phyloP scores from a whole-genome alignment of 1,284 basidiomycete species.

The Cryptococcus sp. region DNA sequence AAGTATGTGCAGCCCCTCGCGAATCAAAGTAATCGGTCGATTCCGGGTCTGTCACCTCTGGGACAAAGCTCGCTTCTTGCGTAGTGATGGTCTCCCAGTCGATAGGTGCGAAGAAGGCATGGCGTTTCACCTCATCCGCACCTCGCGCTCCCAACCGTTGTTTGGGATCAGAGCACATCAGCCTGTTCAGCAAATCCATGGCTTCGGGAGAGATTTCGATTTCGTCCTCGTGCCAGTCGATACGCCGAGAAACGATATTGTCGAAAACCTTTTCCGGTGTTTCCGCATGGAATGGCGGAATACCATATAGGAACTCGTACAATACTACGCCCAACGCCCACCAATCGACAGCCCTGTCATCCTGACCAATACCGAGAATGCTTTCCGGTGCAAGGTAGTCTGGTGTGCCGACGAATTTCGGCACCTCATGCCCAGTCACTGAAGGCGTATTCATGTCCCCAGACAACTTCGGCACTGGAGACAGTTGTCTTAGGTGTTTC shows the following conservation, averaged over 20 bases:
- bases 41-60: slow-evolving; percentile 91
- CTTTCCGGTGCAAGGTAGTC: slow-evolving; percentile 97
- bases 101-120: slow-evolving; percentile 86
- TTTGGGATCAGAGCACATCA: slow-evolving; percentile 80
- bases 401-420: slow-evolving; percentile 93
- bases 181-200: slow-evolving; percentile 83
- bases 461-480: slow-evolving; percentile 57
- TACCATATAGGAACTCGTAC: slow-evolving; percentile 96
- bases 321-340: slow-evolving; percentile 99
- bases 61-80: slow-evolving; percentile 91
- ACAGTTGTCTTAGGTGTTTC: slow-evolving; percentile 66
- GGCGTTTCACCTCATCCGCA: slow-evolving; percentile 87
- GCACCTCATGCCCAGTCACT: slow-evolving; percentile 59
- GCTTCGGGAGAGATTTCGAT: slow-evolving; percentile 85
- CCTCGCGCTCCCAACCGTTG: slow-evolving; percentile 83
- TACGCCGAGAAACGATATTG: slow-evolving; percentile 93
- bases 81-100: slow-evolving; percentile 91
- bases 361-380: slow-evolving; percentile 91
- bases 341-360: slow-evolving; percentile 95
- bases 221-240: slow-evolving; percentile 91
- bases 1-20: slow-evolving; percentile 61
- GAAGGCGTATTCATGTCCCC: slow-evolving; percentile 61
- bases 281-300: slow-evolving; percentile 97
- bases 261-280: slow-evolving; percentile 97
- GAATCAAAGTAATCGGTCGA: slow-evolving; percentile 99